Conservation (phyloP, 306 rosid species). For the Quercus ilex region DNA sequence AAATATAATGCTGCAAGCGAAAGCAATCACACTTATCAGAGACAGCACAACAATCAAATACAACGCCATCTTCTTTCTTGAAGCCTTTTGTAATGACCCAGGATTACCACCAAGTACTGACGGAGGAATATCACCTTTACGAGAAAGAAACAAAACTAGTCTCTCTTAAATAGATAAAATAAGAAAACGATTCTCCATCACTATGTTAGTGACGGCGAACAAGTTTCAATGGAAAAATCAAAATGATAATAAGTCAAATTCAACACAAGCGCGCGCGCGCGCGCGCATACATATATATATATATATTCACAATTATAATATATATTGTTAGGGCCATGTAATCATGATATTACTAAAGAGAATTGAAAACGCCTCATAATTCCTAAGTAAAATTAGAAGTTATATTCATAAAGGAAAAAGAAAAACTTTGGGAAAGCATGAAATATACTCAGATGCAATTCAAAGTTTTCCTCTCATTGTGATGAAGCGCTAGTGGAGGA, state of each 20-base stretch:
- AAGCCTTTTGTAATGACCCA: not conserved
- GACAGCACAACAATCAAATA: not conserved
- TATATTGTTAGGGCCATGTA: too few species aligned
- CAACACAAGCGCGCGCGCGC: not conserved
- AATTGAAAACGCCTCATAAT: not conserved
- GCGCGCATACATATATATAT: too few species aligned
- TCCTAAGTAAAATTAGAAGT: not conserved
- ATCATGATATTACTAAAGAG: not conserved
- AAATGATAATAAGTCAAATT: not conserved
- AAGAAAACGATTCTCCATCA: not conserved
- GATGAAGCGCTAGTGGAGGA: not conserved
- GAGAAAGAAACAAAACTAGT: not conserved
- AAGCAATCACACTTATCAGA: not conserved
- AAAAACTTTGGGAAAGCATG: not conserved
- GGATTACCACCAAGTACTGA: not conserved
- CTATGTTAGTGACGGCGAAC: not conserved
- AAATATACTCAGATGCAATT: not conserved
- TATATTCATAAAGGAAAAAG: not conserved
- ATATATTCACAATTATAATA: too few species aligned
- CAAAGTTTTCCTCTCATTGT: not conserved
- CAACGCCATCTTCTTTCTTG: not conserved
- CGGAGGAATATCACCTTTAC: not conserved
- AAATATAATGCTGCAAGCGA: slow-evolving; percentile 12
- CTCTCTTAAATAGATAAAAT: not conserved
- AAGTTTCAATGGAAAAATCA: not conserved